Conservation (phyloP, 495 filamentous ascomycete genomes). For the Pseudotulostoma volvatum region DNA sequence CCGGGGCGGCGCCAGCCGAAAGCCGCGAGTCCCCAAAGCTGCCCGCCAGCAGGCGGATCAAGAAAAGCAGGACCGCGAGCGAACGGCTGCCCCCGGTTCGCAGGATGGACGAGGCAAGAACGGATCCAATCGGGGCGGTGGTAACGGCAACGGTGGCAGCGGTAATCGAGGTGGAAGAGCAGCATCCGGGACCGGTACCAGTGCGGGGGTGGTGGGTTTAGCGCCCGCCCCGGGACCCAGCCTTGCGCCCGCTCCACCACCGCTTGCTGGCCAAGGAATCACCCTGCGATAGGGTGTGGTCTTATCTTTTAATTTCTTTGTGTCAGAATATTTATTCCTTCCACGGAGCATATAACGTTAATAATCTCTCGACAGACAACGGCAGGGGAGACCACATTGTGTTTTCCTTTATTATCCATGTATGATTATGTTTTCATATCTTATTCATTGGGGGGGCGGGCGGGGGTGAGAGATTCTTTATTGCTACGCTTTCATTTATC, state of each 20-base stretch:
- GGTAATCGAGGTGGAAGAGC: slow-evolving; percentile 2
- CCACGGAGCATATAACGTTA: too few relatives aligned
- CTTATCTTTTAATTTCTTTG: not conserved
- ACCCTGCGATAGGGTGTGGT: not conserved
- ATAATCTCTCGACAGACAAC: too few relatives aligned
- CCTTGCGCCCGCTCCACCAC: slow-evolving; percentile 5
- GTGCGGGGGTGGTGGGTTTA: slow-evolving; percentile 14
- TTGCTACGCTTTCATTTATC: too few relatives aligned
- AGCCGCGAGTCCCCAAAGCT: slow-evolving; percentile 67
- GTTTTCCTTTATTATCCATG: too few relatives aligned
- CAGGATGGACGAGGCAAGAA: slow-evolving; percentile 11
- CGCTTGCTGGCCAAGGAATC: not conserved
- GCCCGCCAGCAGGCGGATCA: slow-evolving; percentile 44
- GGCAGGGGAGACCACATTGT: too few relatives aligned
- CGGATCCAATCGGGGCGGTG: slow-evolving; percentile 19
- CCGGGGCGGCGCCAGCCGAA: slow-evolving; percentile 61
- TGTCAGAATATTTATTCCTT: too few relatives aligned
- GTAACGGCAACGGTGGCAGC: slow-evolving; percentile 15
- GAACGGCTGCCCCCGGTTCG: slow-evolving; percentile 25
- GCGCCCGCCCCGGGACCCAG: slow-evolving; percentile 16
- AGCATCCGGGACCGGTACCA: slow-evolving; percentile 7
- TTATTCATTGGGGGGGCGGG: too few relatives aligned
- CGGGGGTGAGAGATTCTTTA: too few relatives aligned
- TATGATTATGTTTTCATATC: too few relatives aligned
- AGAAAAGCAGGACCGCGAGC: slow-evolving; percentile 35